phyloP scores from a whole-genome alignment of 805 yeast species.

The Lachancea dasiensis region DNA sequence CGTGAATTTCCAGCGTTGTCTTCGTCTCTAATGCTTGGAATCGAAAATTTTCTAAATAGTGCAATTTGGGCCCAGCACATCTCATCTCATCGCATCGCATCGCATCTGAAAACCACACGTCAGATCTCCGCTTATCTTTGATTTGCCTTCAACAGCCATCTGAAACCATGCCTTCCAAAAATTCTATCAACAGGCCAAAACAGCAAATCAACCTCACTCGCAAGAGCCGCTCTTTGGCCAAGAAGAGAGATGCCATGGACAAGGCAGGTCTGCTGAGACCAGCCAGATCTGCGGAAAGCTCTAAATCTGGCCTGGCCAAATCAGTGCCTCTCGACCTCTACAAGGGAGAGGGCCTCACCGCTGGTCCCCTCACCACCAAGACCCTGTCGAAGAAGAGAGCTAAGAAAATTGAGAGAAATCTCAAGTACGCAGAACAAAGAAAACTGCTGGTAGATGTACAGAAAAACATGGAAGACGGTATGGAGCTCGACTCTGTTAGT shows the following conservation, averaged over 20 bases:
- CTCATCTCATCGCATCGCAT: slow-evolving; percentile 14
- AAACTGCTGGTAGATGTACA: slow-evolving; percentile 44
- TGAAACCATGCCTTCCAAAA: slow-evolving; percentile 73
- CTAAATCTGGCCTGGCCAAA: slow-evolving; percentile 37
- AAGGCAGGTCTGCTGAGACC: slow-evolving; percentile 37
- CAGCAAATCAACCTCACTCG: slow-evolving; percentile 46
- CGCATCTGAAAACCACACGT: background rate
- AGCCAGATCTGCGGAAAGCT: slow-evolving; percentile 41
- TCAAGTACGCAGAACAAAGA: slow-evolving; percentile 61
- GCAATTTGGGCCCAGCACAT: slow-evolving; percentile 10
- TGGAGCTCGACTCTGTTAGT: slow-evolving; percentile 39
- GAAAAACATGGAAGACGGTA: slow-evolving; percentile 41
- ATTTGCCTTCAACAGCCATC: too few relatives aligned
- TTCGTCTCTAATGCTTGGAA: background rate
- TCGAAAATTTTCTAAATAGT: slow-evolving; percentile 4
- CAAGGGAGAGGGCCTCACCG: slow-evolving; percentile 25
- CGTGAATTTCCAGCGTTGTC: too few relatives aligned
- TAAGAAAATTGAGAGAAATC: slow-evolving; percentile 73
- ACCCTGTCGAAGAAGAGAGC: slow-evolving; percentile 73
- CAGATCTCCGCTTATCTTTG: background rate
- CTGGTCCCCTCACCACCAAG: slow-evolving; percentile 40
- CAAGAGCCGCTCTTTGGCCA: slow-evolving; percentile 45
- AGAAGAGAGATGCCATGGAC: slow-evolving; percentile 50
- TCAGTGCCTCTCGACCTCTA: slow-evolving; percentile 40
- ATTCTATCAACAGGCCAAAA: slow-evolving; percentile 77